Percentiles rank a stretch among this genome's conserved stretches.
Conservation (phyloP, 495 filamentous ascomycete species). For the Xylaria cubensis region DNA sequence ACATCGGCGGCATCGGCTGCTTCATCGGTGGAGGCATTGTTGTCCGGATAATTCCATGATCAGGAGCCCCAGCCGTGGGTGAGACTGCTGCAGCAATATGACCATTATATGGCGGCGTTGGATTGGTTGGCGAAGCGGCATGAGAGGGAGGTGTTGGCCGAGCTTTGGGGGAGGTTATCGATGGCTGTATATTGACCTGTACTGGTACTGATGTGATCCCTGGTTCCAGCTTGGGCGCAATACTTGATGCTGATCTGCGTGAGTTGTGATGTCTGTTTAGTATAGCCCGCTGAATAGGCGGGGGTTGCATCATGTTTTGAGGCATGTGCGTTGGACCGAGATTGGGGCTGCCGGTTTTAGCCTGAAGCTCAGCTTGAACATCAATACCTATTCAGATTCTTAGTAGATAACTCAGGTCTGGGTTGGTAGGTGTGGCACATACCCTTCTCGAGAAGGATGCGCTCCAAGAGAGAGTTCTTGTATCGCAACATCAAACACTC, state of each 20-base stretch:
- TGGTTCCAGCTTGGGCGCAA: slow-evolving; percentile 73
- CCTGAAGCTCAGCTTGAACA: slow-evolving; percentile 91
- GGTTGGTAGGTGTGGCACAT: slow-evolving; percentile 17
- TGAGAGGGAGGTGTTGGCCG: slow-evolving; percentile 86
- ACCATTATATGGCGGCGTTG: slow-evolving; percentile 72
- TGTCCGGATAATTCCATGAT: slow-evolving; percentile 54
- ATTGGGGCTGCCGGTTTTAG: slow-evolving; percentile 81
- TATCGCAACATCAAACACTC: slow-evolving; percentile 98
- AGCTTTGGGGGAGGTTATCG: slow-evolving; percentile 61
- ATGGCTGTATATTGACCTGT: slow-evolving; percentile 58
- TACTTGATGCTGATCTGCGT: slow-evolving; percentile 70
- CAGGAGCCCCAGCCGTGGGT: slow-evolving; percentile 66
- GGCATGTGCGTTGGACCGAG: slow-evolving; percentile 67
- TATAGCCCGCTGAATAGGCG: slow-evolving; percentile 74
- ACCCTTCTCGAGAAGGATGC: slow-evolving; percentile 97
- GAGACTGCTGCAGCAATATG: slow-evolving; percentile 75
- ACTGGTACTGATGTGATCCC: slow-evolving; percentile 62
- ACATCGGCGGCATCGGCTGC: slow-evolving; percentile 46
- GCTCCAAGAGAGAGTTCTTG: slow-evolving; percentile 95
- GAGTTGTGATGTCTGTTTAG: slow-evolving; percentile 71
- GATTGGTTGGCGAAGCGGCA: slow-evolving; percentile 75
- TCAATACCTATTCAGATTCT: slow-evolving; percentile 74
- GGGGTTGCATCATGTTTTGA: slow-evolving; percentile 68
- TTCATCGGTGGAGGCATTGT: slow-evolving; percentile 50
- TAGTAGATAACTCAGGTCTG: slow-evolving; percentile 4